phyloP scores from a whole-genome alignment of 768 basidiomycete genomes.

The Xerocomus potaroensis region DNA sequence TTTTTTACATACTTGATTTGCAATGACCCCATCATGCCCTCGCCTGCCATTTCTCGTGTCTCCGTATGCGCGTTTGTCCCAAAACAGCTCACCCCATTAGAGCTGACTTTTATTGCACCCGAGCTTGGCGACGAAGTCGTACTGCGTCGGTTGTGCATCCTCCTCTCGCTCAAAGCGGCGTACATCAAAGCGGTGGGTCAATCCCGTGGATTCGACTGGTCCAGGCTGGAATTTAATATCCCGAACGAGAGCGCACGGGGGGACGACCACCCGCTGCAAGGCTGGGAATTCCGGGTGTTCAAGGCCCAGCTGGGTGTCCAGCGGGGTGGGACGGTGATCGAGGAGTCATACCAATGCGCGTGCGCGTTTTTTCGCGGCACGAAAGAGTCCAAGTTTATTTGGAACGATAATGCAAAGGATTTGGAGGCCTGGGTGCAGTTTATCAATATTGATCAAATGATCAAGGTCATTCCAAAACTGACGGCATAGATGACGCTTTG shows the following conservation, averaged over 20 bases:
- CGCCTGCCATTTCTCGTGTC: not conserved
- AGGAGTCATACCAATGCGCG: slow-evolving; percentile 73
- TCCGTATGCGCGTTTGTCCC: not conserved
- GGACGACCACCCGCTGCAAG: slow-evolving; percentile 64
- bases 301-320: slow-evolving; percentile 67
- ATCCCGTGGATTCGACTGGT: slow-evolving; percentile 74
- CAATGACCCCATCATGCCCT: not conserved
- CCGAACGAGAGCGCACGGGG: slow-evolving; percentile 56
- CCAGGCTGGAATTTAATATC: slow-evolving; percentile 78
- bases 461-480: slow-evolving; percentile 74
- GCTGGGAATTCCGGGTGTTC: slow-evolving; percentile 88
- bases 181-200: slow-evolving; percentile 85
- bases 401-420: slow-evolving; percentile 62
- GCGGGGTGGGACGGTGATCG: slow-evolving; percentile 45
- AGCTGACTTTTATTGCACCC: slow-evolving; percentile 49
- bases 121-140: slow-evolving; percentile 58
- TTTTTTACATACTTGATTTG: not conserved
- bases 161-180: slow-evolving; percentile 75
- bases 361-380: slow-evolving; percentile 73
- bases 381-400: slow-evolving; percentile 63
- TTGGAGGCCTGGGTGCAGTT: slow-evolving; percentile 82
- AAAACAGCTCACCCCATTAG: slow-evolving; percentile 43
- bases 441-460: slow-evolving; percentile 76
- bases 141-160: slow-evolving; percentile 70
- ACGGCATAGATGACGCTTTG: slow-evolving; percentile 42